Percentiles rank a stretch among this genome's conserved stretches.
Evolutionary conservation across 2,329 filamentous ascomycete species (phyloP).

Genomic region (Sarocladiaceae sp.): DNA sequence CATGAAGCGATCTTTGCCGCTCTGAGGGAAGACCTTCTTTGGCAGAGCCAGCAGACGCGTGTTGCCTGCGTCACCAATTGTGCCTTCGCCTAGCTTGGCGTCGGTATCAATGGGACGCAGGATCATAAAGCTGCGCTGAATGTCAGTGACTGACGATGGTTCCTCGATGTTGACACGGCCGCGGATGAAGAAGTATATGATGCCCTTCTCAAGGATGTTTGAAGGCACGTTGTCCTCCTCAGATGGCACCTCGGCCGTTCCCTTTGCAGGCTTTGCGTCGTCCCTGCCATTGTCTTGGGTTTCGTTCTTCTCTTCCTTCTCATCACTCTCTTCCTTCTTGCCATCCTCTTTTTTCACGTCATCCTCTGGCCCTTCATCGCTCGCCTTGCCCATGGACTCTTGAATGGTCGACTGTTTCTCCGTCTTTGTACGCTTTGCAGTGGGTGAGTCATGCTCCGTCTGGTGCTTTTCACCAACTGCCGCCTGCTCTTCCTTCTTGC

Average conservation of each 20-base stretch:
- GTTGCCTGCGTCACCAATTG: slow-evolving; percentile 46
- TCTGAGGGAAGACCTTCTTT: slow-evolving; percentile 75
- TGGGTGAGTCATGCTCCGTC: slow-evolving; percentile 19
- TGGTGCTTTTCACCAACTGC: slow-evolving; percentile 23
- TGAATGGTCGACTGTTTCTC: slow-evolving; percentile 18
- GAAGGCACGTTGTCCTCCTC: slow-evolving; percentile 30
- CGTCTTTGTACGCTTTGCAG: slow-evolving; percentile 21
- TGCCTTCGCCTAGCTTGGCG: slow-evolving; percentile 49
- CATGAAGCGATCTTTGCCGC: slow-evolving; percentile 65
- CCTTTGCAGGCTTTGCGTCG: neutral
- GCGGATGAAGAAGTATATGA: slow-evolving; percentile 88
- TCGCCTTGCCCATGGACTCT: slow-evolving; percentile 11
- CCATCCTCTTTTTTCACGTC: neutral
- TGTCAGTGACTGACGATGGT: slow-evolving; percentile 61
- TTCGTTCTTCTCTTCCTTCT: slow-evolving; percentile 8
- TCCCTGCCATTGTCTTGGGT: slow-evolving; percentile 7
- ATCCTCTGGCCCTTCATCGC: slow-evolving; percentile 1
- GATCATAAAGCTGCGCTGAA: slow-evolving; percentile 74
- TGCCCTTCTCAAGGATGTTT: slow-evolving; percentile 73
- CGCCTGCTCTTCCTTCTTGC: slow-evolving; percentile 12
- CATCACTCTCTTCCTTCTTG: slow-evolving; percentile 1
- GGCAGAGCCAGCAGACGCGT: slow-evolving; percentile 71
- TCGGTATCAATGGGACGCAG: slow-evolving; percentile 65
- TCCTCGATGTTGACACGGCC: slow-evolving; percentile 68
- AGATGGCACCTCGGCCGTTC: slow-evolving; percentile 14